These are phyloP conservation scores for Fomitopsis pulvina DNA, from an alignment of 768 basidiomycete genomes.

Conservation along the genomic window DNA sequence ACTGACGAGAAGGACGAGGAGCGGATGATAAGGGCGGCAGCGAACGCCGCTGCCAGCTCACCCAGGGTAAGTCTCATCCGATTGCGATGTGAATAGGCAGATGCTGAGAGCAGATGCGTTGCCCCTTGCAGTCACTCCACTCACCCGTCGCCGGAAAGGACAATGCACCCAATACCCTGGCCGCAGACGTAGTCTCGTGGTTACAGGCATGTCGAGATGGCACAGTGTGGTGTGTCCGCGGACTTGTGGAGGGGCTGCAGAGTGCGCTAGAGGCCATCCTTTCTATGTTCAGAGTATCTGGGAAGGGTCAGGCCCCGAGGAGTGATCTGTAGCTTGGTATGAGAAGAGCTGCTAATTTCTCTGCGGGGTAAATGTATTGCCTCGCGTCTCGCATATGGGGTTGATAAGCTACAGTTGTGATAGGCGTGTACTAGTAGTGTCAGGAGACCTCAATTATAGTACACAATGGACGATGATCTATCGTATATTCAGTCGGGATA, in stretches of 20 bases:
- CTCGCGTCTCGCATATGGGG: too few species aligned
- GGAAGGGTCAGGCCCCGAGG: slow-evolving; percentile 21
- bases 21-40: slow-evolving; percentile 38
- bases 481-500: too few species aligned
- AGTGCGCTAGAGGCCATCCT: slow-evolving; percentile 10
- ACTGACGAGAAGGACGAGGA: slow-evolving; percentile 31
- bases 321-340: slow-evolving; percentile 15
- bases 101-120: too few species aligned
- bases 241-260: slow-evolving; percentile 17
- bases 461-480: too few species aligned
- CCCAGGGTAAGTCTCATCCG: not conserved
- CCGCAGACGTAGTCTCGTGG: slow-evolving; percentile 18
- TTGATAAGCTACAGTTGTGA: too few species aligned
- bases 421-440: too few species aligned
- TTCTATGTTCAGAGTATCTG: slow-evolving; percentile 20
- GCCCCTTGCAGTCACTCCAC: slow-evolving; percentile 17
- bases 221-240: slow-evolving; percentile 22
- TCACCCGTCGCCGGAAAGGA: slow-evolving; percentile 17
- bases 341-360: not conserved
- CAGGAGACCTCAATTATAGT: too few species aligned
- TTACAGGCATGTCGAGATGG: slow-evolving; percentile 26
- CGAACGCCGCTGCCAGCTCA: slow-evolving; percentile 26
- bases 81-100: not conserved
- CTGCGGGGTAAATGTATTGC: not conserved
- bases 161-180: slow-evolving; percentile 6